Evolutionary conservation across 2,329 filamentous ascomycete species (phyloP), one percentile per base, ranked within the genome.

Genomic region (Ophiobolus disseminans): DNA sequence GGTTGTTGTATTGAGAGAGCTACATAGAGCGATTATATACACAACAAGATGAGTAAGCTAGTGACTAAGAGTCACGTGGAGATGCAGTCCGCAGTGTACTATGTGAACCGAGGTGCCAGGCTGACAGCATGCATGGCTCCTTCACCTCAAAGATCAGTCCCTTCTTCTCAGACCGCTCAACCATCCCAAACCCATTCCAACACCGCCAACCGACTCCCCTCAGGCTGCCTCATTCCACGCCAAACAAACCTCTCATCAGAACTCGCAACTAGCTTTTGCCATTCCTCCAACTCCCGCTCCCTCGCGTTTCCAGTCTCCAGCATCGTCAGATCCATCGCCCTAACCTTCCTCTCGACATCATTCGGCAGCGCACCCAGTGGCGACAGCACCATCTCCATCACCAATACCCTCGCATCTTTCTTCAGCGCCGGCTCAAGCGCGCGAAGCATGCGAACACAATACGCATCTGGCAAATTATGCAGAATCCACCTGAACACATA

Each of bases 221-320:
- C 21, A 19, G 48, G 26, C 21, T 46, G 36, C 21, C 35, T 48
- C 14, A 53, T 23, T 3, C 37, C 46, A 7, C 36, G 56, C 11
- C 78, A 63, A 1, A 69, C 62, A 30, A 78, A 77, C 4, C 75
- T 63, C 43, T 72, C 62, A 36, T 80, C 77, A 1, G 78, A 76
- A 23, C 63, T 51, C 5, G 55, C 50, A 55, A 80, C 74, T 3
- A 80, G 59, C 10, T 52, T 53, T 55, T 71, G 69, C 74, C 77
- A 81, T 1, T 75, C 75, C 6, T 72, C 65, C 0, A 72, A 65
- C 0, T 72, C 68, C 7, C 78, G 66, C 59, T 81, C 79, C 50
- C 74, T 72, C 2, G 73, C 71, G 49, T 78, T 80, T 37, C 76
- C 76, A 1, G 79, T 58, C 1, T 73, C 70, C 70, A 80, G 73